Conservation (phyloP, 345 rosid species). For the Populus pruinosa region DNA sequence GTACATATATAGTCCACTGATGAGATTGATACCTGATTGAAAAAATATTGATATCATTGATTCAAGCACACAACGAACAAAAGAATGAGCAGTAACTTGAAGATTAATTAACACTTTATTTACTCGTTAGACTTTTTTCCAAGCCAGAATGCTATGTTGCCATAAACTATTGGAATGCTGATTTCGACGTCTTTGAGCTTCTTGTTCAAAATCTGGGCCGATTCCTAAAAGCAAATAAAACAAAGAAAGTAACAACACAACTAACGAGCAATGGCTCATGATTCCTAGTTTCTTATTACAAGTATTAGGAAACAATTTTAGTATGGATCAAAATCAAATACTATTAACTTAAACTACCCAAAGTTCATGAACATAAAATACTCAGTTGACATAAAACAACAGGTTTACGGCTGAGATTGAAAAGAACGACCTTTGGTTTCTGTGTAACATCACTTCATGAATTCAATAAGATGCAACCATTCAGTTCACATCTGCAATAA, state of each 20-base stretch:
- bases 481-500: not conserved
- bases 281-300: not conserved
- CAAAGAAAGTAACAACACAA: not conserved
- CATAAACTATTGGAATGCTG: constrained; percentile 69
- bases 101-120: constrained; percentile 23
- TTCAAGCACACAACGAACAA: not conserved
- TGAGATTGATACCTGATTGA: constrained; percentile 32
- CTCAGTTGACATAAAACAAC: not conserved
- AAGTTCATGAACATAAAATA: not conserved
- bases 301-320: not conserved
- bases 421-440: not conserved
- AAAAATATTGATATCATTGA: constrained; percentile 4
- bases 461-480: not conserved
- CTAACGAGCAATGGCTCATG: constrained; percentile 1
- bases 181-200: constrained; percentile 70
- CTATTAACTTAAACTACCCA: not conserved
- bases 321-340: not conserved
- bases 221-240: not conserved
- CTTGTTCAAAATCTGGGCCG: constrained; percentile 42
- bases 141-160: constrained; percentile 74
- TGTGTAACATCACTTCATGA: not conserved
- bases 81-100: not conserved
- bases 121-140: constrained; percentile 85
- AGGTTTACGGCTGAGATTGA: not conserved
- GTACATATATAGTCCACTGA: constrained; percentile 32